Base-by-base conservation (phyloP, 192 early-diverging fungal genomes). In the Linderina pennispora region DNA sequence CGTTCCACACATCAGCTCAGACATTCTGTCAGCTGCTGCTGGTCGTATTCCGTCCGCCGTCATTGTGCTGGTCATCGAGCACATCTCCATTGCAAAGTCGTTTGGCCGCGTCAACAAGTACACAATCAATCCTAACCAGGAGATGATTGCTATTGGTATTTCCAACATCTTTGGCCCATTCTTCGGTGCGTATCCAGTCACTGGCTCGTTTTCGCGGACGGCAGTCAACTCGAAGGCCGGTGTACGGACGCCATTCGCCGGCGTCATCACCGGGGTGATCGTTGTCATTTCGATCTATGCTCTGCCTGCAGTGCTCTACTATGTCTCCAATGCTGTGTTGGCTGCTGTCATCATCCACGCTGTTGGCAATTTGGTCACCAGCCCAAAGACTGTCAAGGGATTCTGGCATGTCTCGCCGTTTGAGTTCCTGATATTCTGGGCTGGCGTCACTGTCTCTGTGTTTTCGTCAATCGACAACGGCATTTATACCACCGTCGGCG, bases 181-280 rank as follows among this genome's bases (percentile, higher is more conserved):
- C 62, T 80, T 92, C 55, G 68, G 78, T 28, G 82, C 77, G 16
- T 89, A 81, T 56, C 80, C 89, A 20, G 69, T 81, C 0, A 90
- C 90, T 20, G 90, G 89, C 34, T 87, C 86, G 6, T 91, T 92
- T 72, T 88, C 86, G 5, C 80, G 90, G n/a, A 81, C 84, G 14
- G 87, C 89, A 35, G 76, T 92, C 65, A 90, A 87, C 62, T 71
- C 83, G 39, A 71, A 78, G 48, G 85, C 86, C 13, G 90, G 90
- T 19, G 80, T 81, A 28, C 57, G 77, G 9, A 78, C 85, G 4
- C 87, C 87, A 2, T 41, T 84, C 18, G 77, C 81, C 17, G 80
- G 77, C 19, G 43, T 86, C 41, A 61, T 88, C 65, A 83, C 83
- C 36, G 83, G 76, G 38, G 55, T 76, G 5, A 65, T 88, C 11